Evolutionary conservation across 192 early-diverging fungal species (phyloP), one percentile per base, ranked within the genome.

Genomic region (Chytriomyces sp.): DNA sequence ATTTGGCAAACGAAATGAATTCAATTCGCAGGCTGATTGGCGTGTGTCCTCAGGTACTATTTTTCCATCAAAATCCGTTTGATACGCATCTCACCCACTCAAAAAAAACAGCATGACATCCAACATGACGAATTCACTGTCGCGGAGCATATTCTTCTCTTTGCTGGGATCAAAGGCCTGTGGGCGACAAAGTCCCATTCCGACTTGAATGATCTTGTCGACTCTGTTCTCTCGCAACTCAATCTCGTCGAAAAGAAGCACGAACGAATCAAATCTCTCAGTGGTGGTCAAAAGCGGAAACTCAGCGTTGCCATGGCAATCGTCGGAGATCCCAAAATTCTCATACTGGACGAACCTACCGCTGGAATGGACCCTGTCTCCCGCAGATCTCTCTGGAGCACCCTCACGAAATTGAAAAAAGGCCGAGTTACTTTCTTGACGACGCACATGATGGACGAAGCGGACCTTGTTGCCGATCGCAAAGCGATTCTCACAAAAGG

Each of bases 401-500:
- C 82, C 5, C 35, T 92, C 75, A 80, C 82, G 45, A 78, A 82
- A 45, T 85, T 81, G 69, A 91, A 91, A 78, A 77, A 84, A n/a
- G 86, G 83, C 26, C 83, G 89, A 24, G 74, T 87, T 35, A 89
- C 87, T 45, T 77, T 82, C 18, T 64, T 82, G 76, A 63, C 76
- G 7, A 75, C 73, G 8, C 73, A 75, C 49, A 64, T 66, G 64
- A 75, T 75, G 73, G 73, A 75, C 60, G 92, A 93, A 74, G 92
- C 92, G 18, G 92, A 88, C 53, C 69, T 82, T 11, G 77, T 86
- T 9, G 80, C 71, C 16, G 89, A 93, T 66, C 86, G 87, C 6
- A 91, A 88, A 62, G 90, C 86, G 50, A 87, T 93, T 66, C 87
- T 93, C 84, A 82, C 90, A 28, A 87, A 91, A 68, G 91, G 91